Evolutionary conservation across 106 monocot genomes (phyloP).

Genomic region (Xerophyta viscosa): DNA sequence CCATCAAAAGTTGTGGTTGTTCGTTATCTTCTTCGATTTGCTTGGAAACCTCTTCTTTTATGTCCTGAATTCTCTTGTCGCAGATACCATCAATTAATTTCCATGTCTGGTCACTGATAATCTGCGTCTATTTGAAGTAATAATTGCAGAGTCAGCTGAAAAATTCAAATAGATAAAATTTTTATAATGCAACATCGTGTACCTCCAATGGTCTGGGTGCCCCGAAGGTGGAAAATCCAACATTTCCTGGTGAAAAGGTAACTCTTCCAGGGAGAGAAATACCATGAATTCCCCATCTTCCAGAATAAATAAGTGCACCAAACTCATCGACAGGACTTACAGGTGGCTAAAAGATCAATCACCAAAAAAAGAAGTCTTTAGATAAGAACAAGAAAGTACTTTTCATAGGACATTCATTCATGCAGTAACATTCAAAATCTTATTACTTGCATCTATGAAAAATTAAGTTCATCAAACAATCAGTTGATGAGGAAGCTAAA

Average conservation of each 20-base stretch:
- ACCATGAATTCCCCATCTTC: conserved; percentile 89
- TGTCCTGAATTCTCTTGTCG: conserved; percentile 60
- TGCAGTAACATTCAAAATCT: no score
- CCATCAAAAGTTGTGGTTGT: conserved; percentile 51
- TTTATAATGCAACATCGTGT: not conserved
- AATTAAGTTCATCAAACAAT: no score
- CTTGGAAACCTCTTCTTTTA: conserved; percentile 47
- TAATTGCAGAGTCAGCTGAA: conserved; percentile 6
- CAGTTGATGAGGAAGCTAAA: no score
- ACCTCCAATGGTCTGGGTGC: conserved; percentile 81
- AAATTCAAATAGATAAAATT: not conserved
- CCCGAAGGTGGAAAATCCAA: conserved; percentile 71
- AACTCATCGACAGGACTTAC: conserved; percentile 76
- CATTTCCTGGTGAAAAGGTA: conserved; percentile 86
- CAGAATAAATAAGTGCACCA: conserved; percentile 75
- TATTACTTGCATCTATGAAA: no score
- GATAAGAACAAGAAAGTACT: no score
- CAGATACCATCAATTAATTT: conserved; percentile 71
- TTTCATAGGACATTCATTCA: no score
- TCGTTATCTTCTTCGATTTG: conserved; percentile 51
- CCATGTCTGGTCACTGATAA: conserved; percentile 76
- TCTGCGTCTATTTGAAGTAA: conserved; percentile 46
- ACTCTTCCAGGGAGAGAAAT: conserved; percentile 71
- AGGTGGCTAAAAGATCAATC: conserved; percentile 34
- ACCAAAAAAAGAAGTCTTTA: not conserved